Base-by-base conservation (phyloP, 202 grass and related monocot genomes). In the Brachypodium distachyon region DNA sequence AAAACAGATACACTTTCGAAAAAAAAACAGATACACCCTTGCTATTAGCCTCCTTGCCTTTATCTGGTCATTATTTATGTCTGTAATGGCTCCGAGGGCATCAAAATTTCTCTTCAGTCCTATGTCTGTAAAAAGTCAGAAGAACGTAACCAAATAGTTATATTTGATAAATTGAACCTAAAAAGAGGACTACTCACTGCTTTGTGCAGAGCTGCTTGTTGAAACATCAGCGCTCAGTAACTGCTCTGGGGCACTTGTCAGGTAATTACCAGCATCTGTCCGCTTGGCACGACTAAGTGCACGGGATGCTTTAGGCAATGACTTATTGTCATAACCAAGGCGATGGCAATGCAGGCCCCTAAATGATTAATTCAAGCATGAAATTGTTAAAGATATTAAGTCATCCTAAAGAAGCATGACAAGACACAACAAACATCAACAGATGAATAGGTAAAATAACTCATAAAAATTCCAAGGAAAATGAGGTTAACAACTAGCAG, bases 321-420 rank as follows among this genome's bases (percentile, higher is more conserved):
- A 83, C 68, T 97, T 97, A 42, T 97, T 97, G 58, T 89, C 87
- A 78, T 97, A 97, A 38, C 94, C 94, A 80, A 97, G 65, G 53
- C 77, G 83, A 75, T 97, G 94, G 61, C 88, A 91, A 82, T 97
- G 88, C 36, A 97, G 66, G 59, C 77, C 94, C 94, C 94, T 97
- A 71, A 67, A 67, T n/a, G 58, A 70, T 71, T 12, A 76, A 42
- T 34, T 77, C 57, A 61, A 48, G 37, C 4, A 81, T 81, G 60
- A 61, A 79, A 53, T 69, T 14, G 19, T n/a, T 1, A 55, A 56
- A 65, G 59, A 43, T 16, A 73, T 64, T 26, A 83, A 74, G 51
- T 46, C 16, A 74, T 47, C 3, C 61, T 43, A 72, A 40, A 65
- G 58, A 70, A 77, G 42, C 25, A 43, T 16, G 27, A 44, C 10